Base-by-base conservation (phyloP, 2,329 filamentous ascomycete species). In the Blastomyces percursus region DNA sequence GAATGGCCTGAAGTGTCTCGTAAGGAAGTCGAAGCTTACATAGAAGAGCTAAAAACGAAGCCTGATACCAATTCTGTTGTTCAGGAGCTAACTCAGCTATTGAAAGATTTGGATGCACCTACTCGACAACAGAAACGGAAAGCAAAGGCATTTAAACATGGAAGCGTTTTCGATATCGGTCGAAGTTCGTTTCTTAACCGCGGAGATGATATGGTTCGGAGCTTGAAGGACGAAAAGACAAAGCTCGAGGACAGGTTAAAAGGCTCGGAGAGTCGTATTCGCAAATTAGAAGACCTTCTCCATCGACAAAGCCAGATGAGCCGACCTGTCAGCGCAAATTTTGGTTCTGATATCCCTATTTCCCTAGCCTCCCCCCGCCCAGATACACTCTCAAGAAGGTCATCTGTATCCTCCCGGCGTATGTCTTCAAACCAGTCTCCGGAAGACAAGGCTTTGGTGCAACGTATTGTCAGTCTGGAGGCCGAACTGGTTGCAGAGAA, bases 141-240 rank as follows among this genome's bases (percentile, higher is more conserved):
- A 63, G 84, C 94, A 7, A 96, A 93, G 73, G 91, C 91, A 5
- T 97, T 99, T 79, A 96, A 96, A 72, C 94, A 95, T 71, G 94
- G 94, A 19, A 97, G 94, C 71, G 84, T 97, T 46, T 91, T 96
- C 69, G 94, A 97, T 72, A 82, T 96, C 65, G 91, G 91, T n/a
- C 86, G 88, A 70, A 95, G 90, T 67, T 93, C 91, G 1, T 82
- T 96, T 11, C 77, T 96, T 69, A 84, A 96, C 16, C 86, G 90
- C 48, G 91, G 90, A n/a, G 91, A 96, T 69, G 92, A 96, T 66
- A 79, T 92, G 65, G 82, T 89, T 42, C 82, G 81, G 71, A 88
- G 80, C 66, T 75, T 97, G n/a, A 89, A 89, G 72, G 89, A 91
- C 19, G 91, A 96, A 64, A 96, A 96, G 70, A 75, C 79, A 1